Evolutionary conservation across 2,329 filamentous ascomycete genomes (phyloP).

Genomic region (Davidsoniella australis): DNA sequence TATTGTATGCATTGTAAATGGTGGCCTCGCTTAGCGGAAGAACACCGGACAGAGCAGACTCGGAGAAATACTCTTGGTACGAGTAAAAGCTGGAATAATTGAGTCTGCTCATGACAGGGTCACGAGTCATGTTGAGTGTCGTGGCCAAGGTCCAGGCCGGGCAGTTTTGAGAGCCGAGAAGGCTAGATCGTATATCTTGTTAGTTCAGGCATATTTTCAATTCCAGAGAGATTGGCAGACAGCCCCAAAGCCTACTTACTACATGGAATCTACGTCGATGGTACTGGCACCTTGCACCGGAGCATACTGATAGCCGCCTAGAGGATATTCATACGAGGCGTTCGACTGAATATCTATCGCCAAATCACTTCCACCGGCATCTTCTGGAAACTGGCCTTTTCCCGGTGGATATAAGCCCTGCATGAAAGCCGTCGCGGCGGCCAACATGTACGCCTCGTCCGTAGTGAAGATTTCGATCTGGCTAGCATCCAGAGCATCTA

Average conservation of each 20-base stretch:
- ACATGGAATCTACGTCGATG: slow-evolving; percentile 27
- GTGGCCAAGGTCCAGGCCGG: slow-evolving; percentile 21
- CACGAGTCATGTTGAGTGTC: slow-evolving; percentile 16
- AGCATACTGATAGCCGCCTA: slow-evolving; percentile 69
- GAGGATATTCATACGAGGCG: slow-evolving; percentile 40
- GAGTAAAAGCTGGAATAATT: slow-evolving; percentile 20
- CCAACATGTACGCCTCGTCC: slow-evolving; percentile 35
- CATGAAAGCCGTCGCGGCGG: slow-evolving; percentile 58
- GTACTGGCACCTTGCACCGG: slow-evolving; percentile 38
- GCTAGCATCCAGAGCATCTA: slow-evolving; percentile 29
- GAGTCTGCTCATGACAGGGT: slow-evolving; percentile 16
- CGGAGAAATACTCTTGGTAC: slow-evolving; percentile 27
- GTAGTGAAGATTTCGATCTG: slow-evolving; percentile 28
- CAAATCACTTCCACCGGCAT: slow-evolving; percentile 20
- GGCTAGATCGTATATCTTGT: not conserved
- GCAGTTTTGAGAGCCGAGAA: slow-evolving; percentile 18
- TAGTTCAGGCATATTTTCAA: too few species aligned
- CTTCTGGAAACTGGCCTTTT: slow-evolving; percentile 21
- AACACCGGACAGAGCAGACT: slow-evolving; percentile 21
- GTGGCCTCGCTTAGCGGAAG: slow-evolving; percentile 22
- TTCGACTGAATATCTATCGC: slow-evolving; percentile 8
- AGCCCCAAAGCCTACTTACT: slow-evolving; percentile 21
- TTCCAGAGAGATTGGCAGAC: not conserved
- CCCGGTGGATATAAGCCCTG: slow-evolving; percentile 72
- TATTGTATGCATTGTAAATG: slow-evolving; percentile 32